These are phyloP conservation scores for Triangularia verruculosa DNA, from an alignment of 2,329 filamentous ascomycete species.

Conservation along the genomic window DNA sequence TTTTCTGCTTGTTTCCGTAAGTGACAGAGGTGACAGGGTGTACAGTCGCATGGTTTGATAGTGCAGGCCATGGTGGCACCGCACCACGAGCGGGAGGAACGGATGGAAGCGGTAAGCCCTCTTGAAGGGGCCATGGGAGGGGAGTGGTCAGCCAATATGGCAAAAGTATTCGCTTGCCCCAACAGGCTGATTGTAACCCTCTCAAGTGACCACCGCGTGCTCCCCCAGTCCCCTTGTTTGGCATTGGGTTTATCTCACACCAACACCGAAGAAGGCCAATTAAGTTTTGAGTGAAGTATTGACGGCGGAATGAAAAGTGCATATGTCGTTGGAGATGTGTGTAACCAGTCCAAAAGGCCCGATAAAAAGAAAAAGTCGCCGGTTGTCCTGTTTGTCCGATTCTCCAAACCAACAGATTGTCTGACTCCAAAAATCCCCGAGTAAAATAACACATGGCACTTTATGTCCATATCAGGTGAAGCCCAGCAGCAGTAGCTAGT, in stretches of 20 bases:
- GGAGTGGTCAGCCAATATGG: conserved; percentile 2
- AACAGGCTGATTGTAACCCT: conserved; percentile 6
- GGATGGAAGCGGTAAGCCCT: neutral
- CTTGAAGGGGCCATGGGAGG: conserved; percentile 6
- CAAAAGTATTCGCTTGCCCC: neutral
- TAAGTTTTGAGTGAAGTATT: neutral
- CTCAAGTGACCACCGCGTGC: neutral
- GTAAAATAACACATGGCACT: neutral
- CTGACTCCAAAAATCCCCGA: conserved; percentile 1
- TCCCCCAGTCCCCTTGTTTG: neutral
- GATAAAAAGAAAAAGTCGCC: conserved; percentile 4
- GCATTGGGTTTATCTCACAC: conserved; percentile 1
- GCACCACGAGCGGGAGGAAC: neutral
- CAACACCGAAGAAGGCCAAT: neutral
- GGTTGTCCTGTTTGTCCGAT: neutral
- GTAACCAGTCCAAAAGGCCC: conserved; percentile 4
- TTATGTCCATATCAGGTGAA: neutral
- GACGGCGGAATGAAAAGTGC: neutral
- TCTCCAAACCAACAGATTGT: neutral
- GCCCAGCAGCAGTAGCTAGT: neutral
- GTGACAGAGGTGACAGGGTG: neutral
- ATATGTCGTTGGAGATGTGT: neutral
- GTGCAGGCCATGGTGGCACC: neutral
- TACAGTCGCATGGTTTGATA: neutral
- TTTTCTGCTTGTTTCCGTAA: neutral